phyloP scores from a whole-genome alignment of 495 filamentous ascomycete genomes.

The Podospora pseudopauciseta region DNA sequence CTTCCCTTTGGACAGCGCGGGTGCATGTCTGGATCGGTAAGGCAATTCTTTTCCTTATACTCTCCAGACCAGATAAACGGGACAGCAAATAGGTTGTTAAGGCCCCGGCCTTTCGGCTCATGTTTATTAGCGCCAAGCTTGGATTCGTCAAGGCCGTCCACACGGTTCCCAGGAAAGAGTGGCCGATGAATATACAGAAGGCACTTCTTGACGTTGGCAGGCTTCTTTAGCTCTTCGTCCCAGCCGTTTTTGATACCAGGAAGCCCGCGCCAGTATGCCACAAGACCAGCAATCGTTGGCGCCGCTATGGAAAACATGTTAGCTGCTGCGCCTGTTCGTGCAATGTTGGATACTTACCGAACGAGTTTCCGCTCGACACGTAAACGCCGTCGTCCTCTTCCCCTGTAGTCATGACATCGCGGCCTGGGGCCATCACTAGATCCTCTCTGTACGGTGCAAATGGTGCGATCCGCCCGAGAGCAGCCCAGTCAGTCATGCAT shows the following conservation, averaged over 20 bases:
- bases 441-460: neutral
- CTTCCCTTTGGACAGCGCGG: neutral
- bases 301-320: neutral
- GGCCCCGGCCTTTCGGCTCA: too few species aligned
- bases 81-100: neutral
- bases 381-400: neutral
- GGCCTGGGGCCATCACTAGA: neutral
- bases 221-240: neutral
- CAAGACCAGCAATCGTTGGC: neutral
- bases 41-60: neutral
- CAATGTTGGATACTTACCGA: neutral
- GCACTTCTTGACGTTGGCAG: neutral
- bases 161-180: neutral
- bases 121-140: neutral
- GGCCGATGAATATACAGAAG: neutral
- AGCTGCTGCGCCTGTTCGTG: too few species aligned
- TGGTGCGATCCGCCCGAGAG: neutral
- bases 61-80: neutral
- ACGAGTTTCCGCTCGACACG: neutral
- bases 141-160: neutral
- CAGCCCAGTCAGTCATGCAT: neutral
- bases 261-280: neutral
- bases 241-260: constrained; percentile 1
- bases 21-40: neutral
- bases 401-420: neutral